These are phyloP conservation scores for Teratosphaeria gauchensis DNA, from an alignment of 2,329 filamentous ascomycete genomes.

Conservation along the genomic window DNA sequence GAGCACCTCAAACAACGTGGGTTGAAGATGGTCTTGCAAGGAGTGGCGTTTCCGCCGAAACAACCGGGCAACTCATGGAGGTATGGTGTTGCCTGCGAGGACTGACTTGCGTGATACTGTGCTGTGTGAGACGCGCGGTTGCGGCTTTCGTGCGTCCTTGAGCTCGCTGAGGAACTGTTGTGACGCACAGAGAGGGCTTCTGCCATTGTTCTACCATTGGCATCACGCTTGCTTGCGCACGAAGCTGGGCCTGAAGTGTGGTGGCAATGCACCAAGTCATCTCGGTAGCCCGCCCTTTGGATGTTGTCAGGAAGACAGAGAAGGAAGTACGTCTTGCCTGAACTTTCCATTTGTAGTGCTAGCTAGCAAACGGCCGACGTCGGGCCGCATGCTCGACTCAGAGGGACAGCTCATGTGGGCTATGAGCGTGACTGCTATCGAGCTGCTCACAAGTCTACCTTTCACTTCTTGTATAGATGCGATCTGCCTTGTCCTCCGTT, in stretches of 20 bases:
- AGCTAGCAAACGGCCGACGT: too few relatives aligned
- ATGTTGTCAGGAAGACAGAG: too few relatives aligned
- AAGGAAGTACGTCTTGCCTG: too few relatives aligned
- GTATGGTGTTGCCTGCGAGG: background rate
- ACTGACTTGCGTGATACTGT: background rate
- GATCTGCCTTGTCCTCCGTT: background rate
- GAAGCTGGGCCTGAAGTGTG: too few relatives aligned
- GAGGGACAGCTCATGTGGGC: too few relatives aligned
- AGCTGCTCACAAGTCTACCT: background rate
- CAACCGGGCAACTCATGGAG: background rate
- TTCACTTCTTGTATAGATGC: background rate
- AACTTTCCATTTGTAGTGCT: too few relatives aligned
- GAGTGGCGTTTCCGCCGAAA: background rate
- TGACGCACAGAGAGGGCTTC: too few relatives aligned
- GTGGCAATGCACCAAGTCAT: too few relatives aligned
- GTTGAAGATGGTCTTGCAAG: background rate
- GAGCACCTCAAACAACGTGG: slow-evolving; percentile 1
- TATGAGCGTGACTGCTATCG: background rate
- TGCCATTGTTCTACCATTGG: too few relatives aligned
- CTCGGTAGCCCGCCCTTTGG: too few relatives aligned
- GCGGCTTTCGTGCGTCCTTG: background rate
- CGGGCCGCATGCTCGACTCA: too few relatives aligned
- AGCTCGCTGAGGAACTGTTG: background rate
- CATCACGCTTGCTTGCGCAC: too few relatives aligned
- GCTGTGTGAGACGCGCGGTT: background rate